Evolutionary conservation across 176 grass and related monocot species (phyloP), one percentile per base, ranked within the genome.

Genomic region (Oryza meyeriana): DNA sequence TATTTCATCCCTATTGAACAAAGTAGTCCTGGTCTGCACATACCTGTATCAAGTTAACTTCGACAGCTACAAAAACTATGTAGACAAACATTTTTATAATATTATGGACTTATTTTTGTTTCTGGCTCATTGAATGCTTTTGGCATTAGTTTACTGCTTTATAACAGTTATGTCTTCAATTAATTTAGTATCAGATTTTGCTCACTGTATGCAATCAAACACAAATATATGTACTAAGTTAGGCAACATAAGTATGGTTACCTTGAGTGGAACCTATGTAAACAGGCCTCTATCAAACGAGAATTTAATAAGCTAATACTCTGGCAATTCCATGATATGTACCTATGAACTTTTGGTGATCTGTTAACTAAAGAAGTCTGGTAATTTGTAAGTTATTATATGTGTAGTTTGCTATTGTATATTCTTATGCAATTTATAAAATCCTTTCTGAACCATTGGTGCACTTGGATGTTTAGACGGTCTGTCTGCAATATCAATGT

Each of bases 61-160:
- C 13, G 2, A 34, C 29, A 75, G 72, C 47, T 83, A 74, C 30
- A 50, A 34, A 35, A 75, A 75, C 12, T 83, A 70, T 71, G 5
- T 38, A 61, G 10, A n/a, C 4, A 28, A 25, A 27, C 3, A 55
- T 50, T 81, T 80, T 44, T 22, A 7, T 4, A 73, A 58, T 58
- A 13, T 8, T 50, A 20, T 50, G 4, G 47, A 50, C 4, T 50
- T 50, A 7, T 45, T 61, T 12, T 40, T 75, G 36, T 27, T 36
- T 61, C 25, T 76, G 55, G 39, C 32, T 39, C 20, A 4, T 61
- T 50, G 27, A 48, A 25, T 67, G 12, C 14, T 66, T 27, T 79
- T 41, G 6, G 29, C 74, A 61, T 35, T 61, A 14, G 50, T 39
- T 59, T 38, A 35, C 59, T 38, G 31, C 59, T 79, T 44, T 65